phyloP scores from a whole-genome alignment of 2,329 filamentous ascomycete genomes.

The Clonostachys chloroleuca region DNA sequence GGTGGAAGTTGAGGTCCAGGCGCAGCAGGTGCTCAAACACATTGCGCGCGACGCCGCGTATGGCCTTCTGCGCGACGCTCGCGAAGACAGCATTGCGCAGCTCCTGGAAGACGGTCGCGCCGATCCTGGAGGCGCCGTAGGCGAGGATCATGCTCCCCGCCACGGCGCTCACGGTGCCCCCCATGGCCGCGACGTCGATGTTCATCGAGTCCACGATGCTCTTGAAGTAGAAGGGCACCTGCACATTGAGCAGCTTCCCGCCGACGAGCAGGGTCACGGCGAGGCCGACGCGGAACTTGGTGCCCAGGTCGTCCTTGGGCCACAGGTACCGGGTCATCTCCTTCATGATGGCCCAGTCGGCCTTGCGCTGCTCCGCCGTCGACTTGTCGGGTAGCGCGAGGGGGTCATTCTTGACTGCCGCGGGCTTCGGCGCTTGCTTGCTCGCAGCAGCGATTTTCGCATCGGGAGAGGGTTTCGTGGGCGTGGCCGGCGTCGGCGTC shows the following conservation, averaged over 20 bases:
- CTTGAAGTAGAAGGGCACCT: slow-evolving; percentile 99
- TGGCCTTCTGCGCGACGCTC: slow-evolving; percentile 94
- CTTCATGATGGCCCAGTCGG: slow-evolving; percentile 97
- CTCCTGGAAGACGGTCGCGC: slow-evolving; percentile 88
- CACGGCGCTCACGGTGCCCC: slow-evolving; percentile 84
- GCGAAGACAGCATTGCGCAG: slow-evolving; percentile 94
- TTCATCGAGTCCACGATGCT: slow-evolving; percentile 98
- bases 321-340: slow-evolving; percentile 96
- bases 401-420: slow-evolving; percentile 15
- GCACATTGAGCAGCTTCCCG: slow-evolving; percentile 93
- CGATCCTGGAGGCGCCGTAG: slow-evolving; percentile 84
- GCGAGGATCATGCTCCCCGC: slow-evolving; percentile 91
- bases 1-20: slow-evolving; percentile 89
- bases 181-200: slow-evolving; percentile 79
- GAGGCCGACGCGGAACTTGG: slow-evolving; percentile 78
- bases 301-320: slow-evolving; percentile 74
- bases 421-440: slow-evolving; percentile 6
- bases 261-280: slow-evolving; percentile 82
- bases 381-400: slow-evolving; percentile 35
- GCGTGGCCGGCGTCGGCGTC: slow-evolving; percentile 4
- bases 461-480: slow-evolving; percentile 7
- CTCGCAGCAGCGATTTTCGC: slow-evolving; percentile 1
- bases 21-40: slow-evolving; percentile 88
- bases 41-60: slow-evolving; percentile 82
- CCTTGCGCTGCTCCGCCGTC: slow-evolving; percentile 86